phyloP scores from a whole-genome alignment of 2,329 filamentous ascomycete genomes.

The Cladosporium sp. region DNA sequence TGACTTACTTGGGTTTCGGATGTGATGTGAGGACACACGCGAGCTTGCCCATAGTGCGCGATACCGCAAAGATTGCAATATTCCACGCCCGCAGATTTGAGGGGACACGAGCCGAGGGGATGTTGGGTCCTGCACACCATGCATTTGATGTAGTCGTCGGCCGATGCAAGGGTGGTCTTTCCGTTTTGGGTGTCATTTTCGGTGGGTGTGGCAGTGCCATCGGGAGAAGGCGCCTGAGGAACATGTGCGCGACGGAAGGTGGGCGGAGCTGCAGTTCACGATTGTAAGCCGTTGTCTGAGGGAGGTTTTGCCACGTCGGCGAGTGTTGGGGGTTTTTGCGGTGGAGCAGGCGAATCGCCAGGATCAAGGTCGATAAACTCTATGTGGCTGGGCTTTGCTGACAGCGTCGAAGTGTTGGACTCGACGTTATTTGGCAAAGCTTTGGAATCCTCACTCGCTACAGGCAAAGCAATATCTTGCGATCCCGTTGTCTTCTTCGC shows the following conservation, averaged over 20 bases:
- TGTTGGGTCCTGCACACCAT: constrained; percentile 53
- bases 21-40: constrained; percentile 58
- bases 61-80: constrained; percentile 61
- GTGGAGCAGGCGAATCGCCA: not conserved
- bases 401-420: not conserved
- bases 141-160: constrained; percentile 37
- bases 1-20: constrained; percentile 46
- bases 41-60: constrained; percentile 53
- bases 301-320: not conserved
- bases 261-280: constrained; percentile 12
- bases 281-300: constrained; percentile 6
- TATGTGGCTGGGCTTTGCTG: not conserved
- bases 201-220: not conserved
- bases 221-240: constrained; percentile 11
- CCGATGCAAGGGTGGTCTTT: constrained; percentile 15
- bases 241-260: constrained; percentile 21
- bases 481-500: not conserved
- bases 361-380: too few species aligned
- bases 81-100: constrained; percentile 56
- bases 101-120: constrained; percentile 53
- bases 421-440: not conserved
- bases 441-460: too few species aligned
- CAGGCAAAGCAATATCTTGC: too few species aligned
- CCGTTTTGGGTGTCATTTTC: not conserved
- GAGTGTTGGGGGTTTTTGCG: not conserved